Evolutionary conservation across 352 stramenopile genomes (phyloP).

Genomic region (Phytophthora tubulina): DNA sequence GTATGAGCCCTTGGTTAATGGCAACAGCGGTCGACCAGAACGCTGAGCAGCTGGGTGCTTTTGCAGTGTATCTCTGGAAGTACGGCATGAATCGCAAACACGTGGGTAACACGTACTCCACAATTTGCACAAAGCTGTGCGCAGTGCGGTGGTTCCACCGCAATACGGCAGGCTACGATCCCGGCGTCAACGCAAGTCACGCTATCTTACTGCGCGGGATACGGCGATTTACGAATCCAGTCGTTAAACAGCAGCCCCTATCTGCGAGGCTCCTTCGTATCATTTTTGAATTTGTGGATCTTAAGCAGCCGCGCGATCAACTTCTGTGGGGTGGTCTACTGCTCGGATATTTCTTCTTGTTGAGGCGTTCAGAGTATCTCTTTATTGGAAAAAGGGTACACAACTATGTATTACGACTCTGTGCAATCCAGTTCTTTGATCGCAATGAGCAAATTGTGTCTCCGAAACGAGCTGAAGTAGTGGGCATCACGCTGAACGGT

Average conservation of each 20-base stretch:
- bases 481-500: too few relatives aligned
- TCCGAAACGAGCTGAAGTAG: too few relatives aligned
- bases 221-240: conserved; percentile 14
- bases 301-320: background rate
- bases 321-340: background rate
- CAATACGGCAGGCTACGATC: conserved; percentile 33
- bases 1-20: background rate
- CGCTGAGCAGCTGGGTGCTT: conserved; percentile 24
- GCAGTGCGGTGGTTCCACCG: conserved; percentile 11
- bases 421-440: background rate
- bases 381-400: background rate
- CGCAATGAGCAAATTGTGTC: background rate
- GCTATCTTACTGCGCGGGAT: conserved; percentile 23
- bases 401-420: background rate
- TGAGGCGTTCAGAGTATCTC: background rate
- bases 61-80: conserved; percentile 21
- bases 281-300: background rate
- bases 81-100: conserved; percentile 20
- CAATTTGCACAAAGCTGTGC: conserved; percentile 24
- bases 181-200: conserved; percentile 27
- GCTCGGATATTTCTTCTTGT: background rate
- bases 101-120: conserved; percentile 12
- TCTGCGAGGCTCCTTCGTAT: background rate
- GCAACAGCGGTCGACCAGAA: conserved; percentile 6
- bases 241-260: background rate